Evolutionary conservation across 2,329 filamentous ascomycete species (phyloP).

Genomic region (Trichoderma citrinoviride): DNA sequence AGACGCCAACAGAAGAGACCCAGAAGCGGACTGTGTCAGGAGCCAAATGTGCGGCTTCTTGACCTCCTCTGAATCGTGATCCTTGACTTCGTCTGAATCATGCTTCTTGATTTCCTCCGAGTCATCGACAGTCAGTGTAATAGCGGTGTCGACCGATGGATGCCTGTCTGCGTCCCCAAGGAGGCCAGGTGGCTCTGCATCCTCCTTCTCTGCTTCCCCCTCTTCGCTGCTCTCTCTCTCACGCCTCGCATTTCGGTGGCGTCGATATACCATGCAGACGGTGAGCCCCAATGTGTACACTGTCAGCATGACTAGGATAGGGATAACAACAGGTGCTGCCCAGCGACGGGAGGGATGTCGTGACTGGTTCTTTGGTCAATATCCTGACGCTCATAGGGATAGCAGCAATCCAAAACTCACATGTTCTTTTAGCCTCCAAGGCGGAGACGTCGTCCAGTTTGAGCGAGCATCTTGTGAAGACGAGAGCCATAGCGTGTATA

Average conservation of each 20-base stretch:
- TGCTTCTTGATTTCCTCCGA: too few species aligned
- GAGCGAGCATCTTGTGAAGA: conserved; percentile 26
- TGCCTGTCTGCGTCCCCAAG: conserved; percentile 17
- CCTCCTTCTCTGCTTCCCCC: conserved; percentile 17
- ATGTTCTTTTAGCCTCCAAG: conserved; percentile 32
- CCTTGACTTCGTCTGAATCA: too few species aligned
- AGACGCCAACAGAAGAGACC: conserved; percentile 6
- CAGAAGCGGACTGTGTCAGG: conserved; percentile 12
- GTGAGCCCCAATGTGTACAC: conserved; percentile 32
- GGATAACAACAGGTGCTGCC: conserved; percentile 33
- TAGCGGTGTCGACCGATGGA: conserved; percentile 23
- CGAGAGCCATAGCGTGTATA: conserved; percentile 35
- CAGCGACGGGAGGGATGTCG: conserved; percentile 27
- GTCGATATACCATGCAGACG: conserved; percentile 31
- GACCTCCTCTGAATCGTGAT: too few species aligned
- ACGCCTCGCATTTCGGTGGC: conserved; percentile 28
- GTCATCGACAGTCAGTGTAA: conserved; percentile 13
- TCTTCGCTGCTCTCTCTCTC: conserved; percentile 24
- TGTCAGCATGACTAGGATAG: conserved; percentile 32
- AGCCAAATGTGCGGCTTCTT: conserved; percentile 23
- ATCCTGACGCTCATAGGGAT: neutral
- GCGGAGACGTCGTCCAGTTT: conserved; percentile 35
- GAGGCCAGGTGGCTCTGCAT: conserved; percentile 20
- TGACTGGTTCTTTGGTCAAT: conserved; percentile 26
- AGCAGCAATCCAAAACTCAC: conserved; percentile 21